A percentile compares a stretch with the other conserved stretches of the same genome.
Conservation (phyloP, 1,139 yeast genomes). For the Lodderomyces oxycetoniae region DNA sequence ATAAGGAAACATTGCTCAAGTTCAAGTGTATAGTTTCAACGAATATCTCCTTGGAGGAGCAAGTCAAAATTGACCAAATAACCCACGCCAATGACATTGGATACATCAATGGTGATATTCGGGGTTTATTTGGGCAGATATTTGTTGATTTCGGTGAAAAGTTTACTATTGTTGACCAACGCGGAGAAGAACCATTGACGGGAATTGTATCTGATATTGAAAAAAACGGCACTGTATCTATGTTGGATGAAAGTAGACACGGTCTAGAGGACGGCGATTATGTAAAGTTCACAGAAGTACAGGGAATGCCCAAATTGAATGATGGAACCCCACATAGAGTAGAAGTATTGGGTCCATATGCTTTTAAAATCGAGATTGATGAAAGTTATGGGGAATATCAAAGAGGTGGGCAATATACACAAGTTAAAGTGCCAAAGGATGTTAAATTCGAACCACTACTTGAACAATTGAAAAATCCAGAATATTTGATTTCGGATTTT, state of each 20-base stretch:
- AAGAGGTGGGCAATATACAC: slow-evolving; percentile 87
- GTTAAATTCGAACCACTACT: slow-evolving; percentile 59
- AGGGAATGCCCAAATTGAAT: slow-evolving; percentile 65
- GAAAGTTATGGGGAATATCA: slow-evolving; percentile 56
- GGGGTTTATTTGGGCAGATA: slow-evolving; percentile 84
- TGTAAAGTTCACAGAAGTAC: slow-evolving; percentile 83
- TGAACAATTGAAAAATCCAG: slow-evolving; percentile 72
- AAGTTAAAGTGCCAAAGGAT: slow-evolving; percentile 77
- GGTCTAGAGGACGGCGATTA: slow-evolving; percentile 89
- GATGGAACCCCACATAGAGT: slow-evolving; percentile 70
- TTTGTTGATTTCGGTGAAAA: slow-evolving; percentile 87
- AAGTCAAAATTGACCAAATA: slow-evolving; percentile 66
- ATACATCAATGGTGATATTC: slow-evolving; percentile 74
- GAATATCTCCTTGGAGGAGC: slow-evolving; percentile 69
- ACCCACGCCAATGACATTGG: slow-evolving; percentile 73
- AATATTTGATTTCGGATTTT: slow-evolving; percentile 74
- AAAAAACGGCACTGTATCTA: slow-evolving; percentile 84
- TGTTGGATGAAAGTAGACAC: slow-evolving; percentile 88
- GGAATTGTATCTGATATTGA: slow-evolving; percentile 91
- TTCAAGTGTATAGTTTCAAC: slow-evolving; percentile 85
- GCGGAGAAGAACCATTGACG: slow-evolving; percentile 85
- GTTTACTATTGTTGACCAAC: slow-evolving; percentile 76
- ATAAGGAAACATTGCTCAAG: slow-evolving; percentile 44
- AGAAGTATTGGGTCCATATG: slow-evolving; percentile 89
- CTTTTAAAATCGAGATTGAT: slow-evolving; percentile 67